phyloP scores from a whole-genome alignment of 2,329 filamentous ascomycete genomes.

The Stenocarpella maydis region DNA sequence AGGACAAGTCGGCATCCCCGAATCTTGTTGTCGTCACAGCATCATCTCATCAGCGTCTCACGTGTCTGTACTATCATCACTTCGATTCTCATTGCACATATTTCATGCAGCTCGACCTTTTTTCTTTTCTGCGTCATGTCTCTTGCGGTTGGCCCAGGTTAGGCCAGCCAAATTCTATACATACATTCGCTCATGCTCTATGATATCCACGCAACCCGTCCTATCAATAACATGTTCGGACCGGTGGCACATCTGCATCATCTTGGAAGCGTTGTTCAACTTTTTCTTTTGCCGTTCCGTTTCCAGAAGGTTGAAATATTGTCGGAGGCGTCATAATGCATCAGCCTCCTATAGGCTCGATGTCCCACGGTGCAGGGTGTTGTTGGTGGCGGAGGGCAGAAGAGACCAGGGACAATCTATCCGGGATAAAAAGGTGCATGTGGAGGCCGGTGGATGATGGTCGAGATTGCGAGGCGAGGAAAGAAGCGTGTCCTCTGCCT shows the following conservation, averaged over 20 bases:
- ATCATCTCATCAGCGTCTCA: conserved; percentile 24
- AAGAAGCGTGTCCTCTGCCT: conserved; percentile 4
- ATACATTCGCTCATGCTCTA: conserved; percentile 34
- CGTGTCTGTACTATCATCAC: conserved; percentile 18
- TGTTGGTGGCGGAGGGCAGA: neutral
- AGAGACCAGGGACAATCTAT: neutral
- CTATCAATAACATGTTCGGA: conserved; percentile 12
- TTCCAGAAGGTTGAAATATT: neutral
- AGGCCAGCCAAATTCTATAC: conserved; percentile 20
- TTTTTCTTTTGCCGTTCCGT: neutral
- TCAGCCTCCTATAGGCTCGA: neutral
- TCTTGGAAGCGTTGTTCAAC: conserved; percentile 26
- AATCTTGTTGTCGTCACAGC: neutral
- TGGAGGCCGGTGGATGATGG: neutral
- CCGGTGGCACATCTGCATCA: conserved; percentile 26
- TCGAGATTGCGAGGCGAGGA: neutral
- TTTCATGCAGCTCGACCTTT: conserved; percentile 8
- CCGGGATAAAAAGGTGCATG: neutral
- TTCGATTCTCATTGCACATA: conserved; percentile 36
- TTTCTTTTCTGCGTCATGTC: conserved; percentile 1
- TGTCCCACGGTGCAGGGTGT: neutral
- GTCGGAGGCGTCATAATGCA: conserved; percentile 5
- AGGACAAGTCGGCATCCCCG: neutral
- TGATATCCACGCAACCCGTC: conserved; percentile 32
- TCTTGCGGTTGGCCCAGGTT: conserved; percentile 30